Evolutionary conservation across 768 basidiomycete genomes (phyloP), one percentile per base, ranked within the genome.

Genomic region (Artomyces pyxidatus): DNA sequence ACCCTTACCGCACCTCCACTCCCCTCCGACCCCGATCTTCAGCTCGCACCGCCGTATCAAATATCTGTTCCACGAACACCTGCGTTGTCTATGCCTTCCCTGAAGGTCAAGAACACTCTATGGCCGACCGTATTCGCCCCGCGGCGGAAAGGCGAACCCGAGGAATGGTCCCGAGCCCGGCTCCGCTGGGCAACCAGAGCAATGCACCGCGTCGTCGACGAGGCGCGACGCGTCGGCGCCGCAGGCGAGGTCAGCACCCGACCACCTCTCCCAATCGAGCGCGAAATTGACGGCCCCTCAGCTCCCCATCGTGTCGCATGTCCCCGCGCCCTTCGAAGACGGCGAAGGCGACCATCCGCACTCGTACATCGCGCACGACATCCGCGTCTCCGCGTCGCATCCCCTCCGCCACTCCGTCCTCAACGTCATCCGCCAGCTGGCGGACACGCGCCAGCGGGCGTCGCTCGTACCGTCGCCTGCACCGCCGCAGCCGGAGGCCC

Each of bases 51-150:
- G 27, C 85, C 85, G 1, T 85, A 83, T 62, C 63, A 68, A 12
- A 56, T 80, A 10, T 56, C 67, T 1, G 87, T 93, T 1, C 92
- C 94, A 1, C 64, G 68, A 26, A 71, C 74, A 12, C 72, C 81
- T 10, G 90, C 91, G 0, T 68, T 84, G 4, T 90, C 88, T 0
- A 68, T 68, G 0, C 70, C 72, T 12, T 85, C 91, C 6, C 69
- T 90, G 19, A 62, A 65, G 37, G 61, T 80, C 28, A 93, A 94
- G 66, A 74, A 76, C 32, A 63, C 74, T 1, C 66, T 88, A n/a
- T 98, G 95, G 95, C 95, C 95, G 7, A 88, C 87, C 10, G 67
- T 81, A 12, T 90, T 79, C 56, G 72, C 81, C 3, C 87, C 87
- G 0, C 74, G 75, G 28, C 74, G 80, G 52, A 88, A 80, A 60